These are phyloP conservation scores for Diaporthe sp. DNA, from an alignment of 2,329 filamentous ascomycete species.

Conservation along the genomic window DNA sequence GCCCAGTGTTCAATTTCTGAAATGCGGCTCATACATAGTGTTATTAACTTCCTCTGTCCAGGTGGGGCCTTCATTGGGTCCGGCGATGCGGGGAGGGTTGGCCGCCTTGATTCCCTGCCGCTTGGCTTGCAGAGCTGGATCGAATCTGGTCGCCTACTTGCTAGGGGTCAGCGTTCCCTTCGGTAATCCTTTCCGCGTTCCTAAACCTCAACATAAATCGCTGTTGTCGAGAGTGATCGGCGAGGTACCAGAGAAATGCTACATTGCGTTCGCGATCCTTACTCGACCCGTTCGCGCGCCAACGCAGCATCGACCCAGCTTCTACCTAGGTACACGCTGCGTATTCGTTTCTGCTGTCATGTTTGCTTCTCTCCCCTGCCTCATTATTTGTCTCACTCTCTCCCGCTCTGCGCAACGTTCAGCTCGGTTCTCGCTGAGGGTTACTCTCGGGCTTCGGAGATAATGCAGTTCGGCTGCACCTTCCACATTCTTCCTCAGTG, in stretches of 20 bases:
- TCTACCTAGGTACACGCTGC: no score
- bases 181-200: constrained; percentile 12
- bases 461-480: background rate
- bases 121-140: constrained; percentile 25
- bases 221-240: background rate
- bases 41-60: background rate
- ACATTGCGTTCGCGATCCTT: background rate
- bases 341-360: background rate
- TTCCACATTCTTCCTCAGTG: background rate
- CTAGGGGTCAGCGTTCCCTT: background rate
- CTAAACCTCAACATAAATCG: background rate
- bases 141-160: constrained; percentile 11
- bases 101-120: constrained; percentile 7
- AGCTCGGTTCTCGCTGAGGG: no score
- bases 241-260: background rate
- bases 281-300: background rate
- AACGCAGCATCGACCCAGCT: background rate
- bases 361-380: background rate
- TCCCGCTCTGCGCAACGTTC: background rate
- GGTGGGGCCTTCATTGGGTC: background rate
- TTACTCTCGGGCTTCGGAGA: background rate
- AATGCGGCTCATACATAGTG: constrained; percentile 15
- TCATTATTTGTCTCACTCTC: background rate
- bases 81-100: constrained; percentile 3
- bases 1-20: background rate